Conservation (phyloP, 208 protist genomes). For the Jaenimonas drosophilae region DNA sequence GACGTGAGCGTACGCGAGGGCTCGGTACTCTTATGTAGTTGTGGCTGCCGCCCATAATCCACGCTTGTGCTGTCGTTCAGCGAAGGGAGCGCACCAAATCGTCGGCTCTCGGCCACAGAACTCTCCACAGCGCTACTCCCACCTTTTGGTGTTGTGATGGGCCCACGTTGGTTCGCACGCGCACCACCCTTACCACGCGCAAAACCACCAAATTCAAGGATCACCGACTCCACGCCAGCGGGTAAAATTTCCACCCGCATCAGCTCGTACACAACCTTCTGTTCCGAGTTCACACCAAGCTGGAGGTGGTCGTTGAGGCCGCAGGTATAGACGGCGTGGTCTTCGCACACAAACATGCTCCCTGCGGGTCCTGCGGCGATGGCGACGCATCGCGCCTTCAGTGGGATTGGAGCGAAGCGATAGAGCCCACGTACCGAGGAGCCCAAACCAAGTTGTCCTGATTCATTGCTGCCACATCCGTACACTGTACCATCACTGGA, state of each 20-base stretch:
- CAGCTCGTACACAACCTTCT: constrained; percentile 41
- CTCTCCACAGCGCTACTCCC: no score
- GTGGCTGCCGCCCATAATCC: no score
- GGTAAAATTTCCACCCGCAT: constrained; percentile 26
- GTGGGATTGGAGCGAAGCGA: constrained; percentile 50
- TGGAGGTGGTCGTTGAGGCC: constrained; percentile 77
- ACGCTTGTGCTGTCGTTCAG: no score
- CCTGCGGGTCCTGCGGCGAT: constrained; percentile 67
- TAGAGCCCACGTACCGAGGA: constrained; percentile 17
- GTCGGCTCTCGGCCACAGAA: no score
- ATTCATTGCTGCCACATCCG: constrained; percentile 73
- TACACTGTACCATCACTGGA: constrained; percentile 80
- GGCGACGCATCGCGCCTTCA: constrained; percentile 59
- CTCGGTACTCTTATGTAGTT: no score
- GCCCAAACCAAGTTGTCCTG: constrained; percentile 79
- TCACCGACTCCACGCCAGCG: constrained; percentile 71
- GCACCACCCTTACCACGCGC: no score
- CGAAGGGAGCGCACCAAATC: no score
- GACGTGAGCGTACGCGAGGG: no score
- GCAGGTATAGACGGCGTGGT: constrained; percentile 62
- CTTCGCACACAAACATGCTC: constrained; percentile 80
- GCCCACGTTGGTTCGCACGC: no score
- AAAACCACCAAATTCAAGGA: constrained; percentile 76
- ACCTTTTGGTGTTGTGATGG: no score
- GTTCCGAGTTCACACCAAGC: constrained; percentile 57